Conservation (phyloP, 1,284 basidiomycete genomes). For the Phenoliferia sp. region DNA sequence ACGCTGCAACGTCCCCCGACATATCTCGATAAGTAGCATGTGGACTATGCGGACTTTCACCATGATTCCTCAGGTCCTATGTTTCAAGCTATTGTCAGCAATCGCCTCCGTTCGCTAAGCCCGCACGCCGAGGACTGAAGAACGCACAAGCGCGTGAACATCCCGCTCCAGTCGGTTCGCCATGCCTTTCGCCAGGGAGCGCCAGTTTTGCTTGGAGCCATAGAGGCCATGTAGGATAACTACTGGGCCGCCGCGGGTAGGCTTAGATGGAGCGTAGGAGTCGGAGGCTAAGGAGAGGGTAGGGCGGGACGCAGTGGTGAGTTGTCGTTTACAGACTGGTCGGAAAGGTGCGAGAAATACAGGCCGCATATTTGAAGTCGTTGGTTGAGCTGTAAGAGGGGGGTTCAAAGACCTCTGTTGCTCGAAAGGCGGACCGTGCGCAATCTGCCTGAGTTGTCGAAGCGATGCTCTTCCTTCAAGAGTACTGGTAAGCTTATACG, state of each 20-base stretch:
- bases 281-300: constrained; percentile 2
- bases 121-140: neutral
- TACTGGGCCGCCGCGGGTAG: constrained; percentile 16
- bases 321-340: too few relatives aligned
- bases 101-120: neutral
- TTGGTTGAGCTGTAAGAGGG: too few relatives aligned
- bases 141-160: constrained; percentile 62
- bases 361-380: too few relatives aligned
- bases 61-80: constrained; percentile 84
- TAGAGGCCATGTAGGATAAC: constrained; percentile 37
- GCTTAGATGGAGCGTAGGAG: neutral
- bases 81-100: too few relatives aligned
- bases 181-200: constrained; percentile 63
- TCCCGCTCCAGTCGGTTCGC: constrained; percentile 55
- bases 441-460: too few relatives aligned
- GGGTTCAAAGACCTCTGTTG: too few relatives aligned
- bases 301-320: neutral
- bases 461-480: too few relatives aligned
- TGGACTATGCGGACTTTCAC: constrained; percentile 63
- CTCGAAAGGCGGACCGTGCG: too few relatives aligned
- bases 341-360: too few relatives aligned
- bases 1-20: constrained; percentile 53
- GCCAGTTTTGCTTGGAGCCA: constrained; percentile 76
- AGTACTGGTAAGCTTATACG: too few relatives aligned
- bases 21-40: constrained; percentile 65